A percentile compares a stretch with the other conserved stretches of the same genome.
Evolutionary conservation across 345 rosid genomes (phyloP).

Genomic region (Populus nigra): DNA sequence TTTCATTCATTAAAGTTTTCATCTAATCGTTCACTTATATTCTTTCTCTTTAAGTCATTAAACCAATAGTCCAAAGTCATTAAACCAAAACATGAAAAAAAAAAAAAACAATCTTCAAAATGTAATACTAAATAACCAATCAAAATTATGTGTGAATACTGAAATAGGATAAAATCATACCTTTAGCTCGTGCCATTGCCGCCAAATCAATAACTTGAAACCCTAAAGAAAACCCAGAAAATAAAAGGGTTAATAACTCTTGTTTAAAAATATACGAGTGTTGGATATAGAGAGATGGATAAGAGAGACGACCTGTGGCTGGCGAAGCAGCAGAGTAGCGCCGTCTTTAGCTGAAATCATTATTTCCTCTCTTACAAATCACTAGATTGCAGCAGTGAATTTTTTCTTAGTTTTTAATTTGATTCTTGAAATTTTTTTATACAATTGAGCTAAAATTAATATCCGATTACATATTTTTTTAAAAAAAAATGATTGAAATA

Average conservation of each 20-base stretch:
- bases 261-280: neutral
- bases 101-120: neutral
- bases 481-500: too few species aligned
- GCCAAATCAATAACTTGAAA: neutral
- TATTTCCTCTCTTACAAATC: too few species aligned
- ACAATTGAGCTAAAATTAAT: too few species aligned
- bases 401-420: too few species aligned
- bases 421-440: too few species aligned
- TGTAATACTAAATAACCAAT: neutral
- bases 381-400: too few species aligned
- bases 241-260: neutral
- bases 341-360: constrained; percentile 18
- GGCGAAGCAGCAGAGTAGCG: constrained; percentile 11
- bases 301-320: constrained; percentile 22
- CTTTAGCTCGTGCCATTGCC: constrained; percentile 27
- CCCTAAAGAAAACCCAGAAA: constrained; percentile 1
- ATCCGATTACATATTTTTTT: too few species aligned
- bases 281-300: neutral
- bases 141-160: neutral
- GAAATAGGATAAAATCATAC: neutral
- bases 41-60: neutral
- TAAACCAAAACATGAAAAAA: neutral
- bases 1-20: neutral
- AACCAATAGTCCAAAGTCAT: neutral
- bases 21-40: neutral